phyloP scores from a whole-genome alignment of 2,329 filamentous ascomycete species.

The Sphaerulina vaccinii region DNA sequence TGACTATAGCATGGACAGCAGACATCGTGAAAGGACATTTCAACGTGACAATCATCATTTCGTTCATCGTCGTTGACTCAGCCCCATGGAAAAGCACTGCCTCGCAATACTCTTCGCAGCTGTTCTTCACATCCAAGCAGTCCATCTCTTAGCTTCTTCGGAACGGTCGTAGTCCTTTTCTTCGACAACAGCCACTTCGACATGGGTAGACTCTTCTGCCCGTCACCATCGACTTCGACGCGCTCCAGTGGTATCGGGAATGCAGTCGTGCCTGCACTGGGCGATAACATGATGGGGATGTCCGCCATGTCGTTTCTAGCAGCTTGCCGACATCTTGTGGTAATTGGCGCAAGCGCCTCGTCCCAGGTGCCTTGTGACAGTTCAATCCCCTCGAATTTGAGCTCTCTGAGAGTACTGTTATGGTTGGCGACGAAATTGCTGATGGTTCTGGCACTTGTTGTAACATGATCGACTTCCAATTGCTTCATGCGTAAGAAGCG shows the following conservation, averaged over 20 bases:
- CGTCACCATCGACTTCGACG: slow-evolving; percentile 18
- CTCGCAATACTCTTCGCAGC: slow-evolving; percentile 30
- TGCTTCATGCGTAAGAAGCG: slow-evolving; percentile 66
- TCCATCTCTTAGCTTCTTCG: slow-evolving; percentile 27
- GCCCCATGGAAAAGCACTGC: slow-evolving; percentile 30
- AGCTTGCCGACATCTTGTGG: slow-evolving; percentile 28
- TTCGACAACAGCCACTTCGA: slow-evolving; percentile 27
- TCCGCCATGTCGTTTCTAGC: slow-evolving; percentile 23
- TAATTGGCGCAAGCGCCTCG: slow-evolving; percentile 73
- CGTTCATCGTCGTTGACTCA: slow-evolving; percentile 14
- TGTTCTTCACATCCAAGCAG: slow-evolving; percentile 30
- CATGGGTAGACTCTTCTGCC: slow-evolving; percentile 23
- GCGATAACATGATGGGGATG: slow-evolving; percentile 39
- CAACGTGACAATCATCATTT: slow-evolving; percentile 7
- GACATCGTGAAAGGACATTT: slow-evolving; percentile 2
- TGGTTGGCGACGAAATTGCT: slow-evolving; percentile 67
- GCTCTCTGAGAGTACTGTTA: slow-evolving; percentile 67
- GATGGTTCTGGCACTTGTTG: slow-evolving; percentile 70
- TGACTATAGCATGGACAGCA: not conserved
- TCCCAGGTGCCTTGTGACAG: slow-evolving; percentile 76
- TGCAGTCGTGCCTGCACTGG: slow-evolving; percentile 17
- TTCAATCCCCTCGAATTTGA: slow-evolving; percentile 75
- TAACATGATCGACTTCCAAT: slow-evolving; percentile 70
- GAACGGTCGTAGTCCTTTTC: slow-evolving; percentile 16
- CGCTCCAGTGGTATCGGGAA: slow-evolving; percentile 25